These are phyloP conservation scores for Morella rubra DNA, from an alignment of 306 rosid genomes.

Conservation along the genomic window DNA sequence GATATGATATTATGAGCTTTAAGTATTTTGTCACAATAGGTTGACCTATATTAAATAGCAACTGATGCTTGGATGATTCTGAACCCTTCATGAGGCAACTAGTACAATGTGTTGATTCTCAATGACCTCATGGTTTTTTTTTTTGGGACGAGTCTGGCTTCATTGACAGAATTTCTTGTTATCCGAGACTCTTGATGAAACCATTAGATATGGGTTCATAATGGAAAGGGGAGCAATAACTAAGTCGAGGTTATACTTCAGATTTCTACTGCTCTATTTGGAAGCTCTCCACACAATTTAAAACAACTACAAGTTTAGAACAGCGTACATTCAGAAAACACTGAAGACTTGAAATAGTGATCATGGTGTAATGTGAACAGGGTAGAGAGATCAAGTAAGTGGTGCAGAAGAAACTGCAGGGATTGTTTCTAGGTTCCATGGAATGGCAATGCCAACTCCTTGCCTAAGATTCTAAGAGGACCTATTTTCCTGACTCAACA, in stretches of 20 bases:
- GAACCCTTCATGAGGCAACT: background rate
- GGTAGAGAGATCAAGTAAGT: background rate
- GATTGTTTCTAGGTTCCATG: background rate
- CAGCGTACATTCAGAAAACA: background rate
- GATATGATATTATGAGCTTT: background rate
- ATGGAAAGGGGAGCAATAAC: background rate
- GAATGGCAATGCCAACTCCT: background rate
- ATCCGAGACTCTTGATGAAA: background rate
- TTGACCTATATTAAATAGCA: background rate
- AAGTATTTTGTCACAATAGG: background rate
- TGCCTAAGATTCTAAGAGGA: background rate
- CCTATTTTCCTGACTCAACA: background rate
- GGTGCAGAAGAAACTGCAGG: background rate
- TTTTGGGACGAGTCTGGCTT: background rate
- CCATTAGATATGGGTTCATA: background rate
- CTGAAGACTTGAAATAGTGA: background rate
- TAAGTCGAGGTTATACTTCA: background rate
- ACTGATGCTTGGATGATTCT: background rate
- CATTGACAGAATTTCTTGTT: background rate
- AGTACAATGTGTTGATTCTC: background rate
- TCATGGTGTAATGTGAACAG: background rate
- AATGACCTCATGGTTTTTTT: background rate
- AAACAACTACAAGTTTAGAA: background rate
- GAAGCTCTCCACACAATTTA: background rate
- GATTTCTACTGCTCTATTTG: background rate